These are phyloP conservation scores for Phanerochaete sordida DNA, from an alignment of 768 basidiomycete species.

Conservation along the genomic window DNA sequence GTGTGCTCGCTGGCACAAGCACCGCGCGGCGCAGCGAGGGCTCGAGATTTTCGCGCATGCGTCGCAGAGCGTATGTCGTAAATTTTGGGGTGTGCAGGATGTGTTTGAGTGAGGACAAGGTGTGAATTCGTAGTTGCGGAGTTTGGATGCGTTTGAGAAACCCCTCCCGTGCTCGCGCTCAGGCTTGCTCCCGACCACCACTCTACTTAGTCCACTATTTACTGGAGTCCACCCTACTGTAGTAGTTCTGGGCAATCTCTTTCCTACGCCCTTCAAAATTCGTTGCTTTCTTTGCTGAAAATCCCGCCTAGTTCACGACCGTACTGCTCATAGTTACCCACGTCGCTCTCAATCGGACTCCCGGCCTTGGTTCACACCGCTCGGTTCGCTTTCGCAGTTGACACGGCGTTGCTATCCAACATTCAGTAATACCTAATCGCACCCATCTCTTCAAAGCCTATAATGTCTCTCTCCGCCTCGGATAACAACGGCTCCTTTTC, in stretches of 20 bases:
- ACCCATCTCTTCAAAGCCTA: constrained; percentile 55
- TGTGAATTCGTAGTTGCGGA: constrained; percentile 27
- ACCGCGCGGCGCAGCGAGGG: not conserved
- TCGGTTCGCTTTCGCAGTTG: constrained; percentile 27
- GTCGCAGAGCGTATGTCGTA: not conserved
- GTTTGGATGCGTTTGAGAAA: constrained; percentile 20
- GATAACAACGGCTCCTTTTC: constrained; percentile 81
- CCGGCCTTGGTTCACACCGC: constrained; percentile 24
- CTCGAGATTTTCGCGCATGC: not conserved
- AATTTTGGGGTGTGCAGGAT: not conserved
- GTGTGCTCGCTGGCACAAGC: not conserved
- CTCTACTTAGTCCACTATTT: constrained; percentile 53
- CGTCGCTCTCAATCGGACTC: constrained; percentile 28
- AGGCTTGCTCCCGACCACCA: constrained; percentile 35
- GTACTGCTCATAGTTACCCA: constrained; percentile 39
- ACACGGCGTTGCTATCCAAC: constrained; percentile 25
- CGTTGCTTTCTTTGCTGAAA: constrained; percentile 25
- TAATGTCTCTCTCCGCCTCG: constrained; percentile 90
- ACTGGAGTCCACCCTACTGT: constrained; percentile 49
- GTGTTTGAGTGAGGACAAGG: constrained; percentile 10
- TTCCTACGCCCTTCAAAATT: constrained; percentile 33
- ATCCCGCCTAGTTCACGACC: constrained; percentile 36
- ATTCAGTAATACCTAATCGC: constrained; percentile 80
- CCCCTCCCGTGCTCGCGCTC: constrained; percentile 14
- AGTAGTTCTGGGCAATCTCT: constrained; percentile 49